Evolutionary conservation across 768 basidiomycete species (phyloP), one percentile per base, ranked within the genome.

Genomic region (Tylopilus cervinicoccineus): DNA sequence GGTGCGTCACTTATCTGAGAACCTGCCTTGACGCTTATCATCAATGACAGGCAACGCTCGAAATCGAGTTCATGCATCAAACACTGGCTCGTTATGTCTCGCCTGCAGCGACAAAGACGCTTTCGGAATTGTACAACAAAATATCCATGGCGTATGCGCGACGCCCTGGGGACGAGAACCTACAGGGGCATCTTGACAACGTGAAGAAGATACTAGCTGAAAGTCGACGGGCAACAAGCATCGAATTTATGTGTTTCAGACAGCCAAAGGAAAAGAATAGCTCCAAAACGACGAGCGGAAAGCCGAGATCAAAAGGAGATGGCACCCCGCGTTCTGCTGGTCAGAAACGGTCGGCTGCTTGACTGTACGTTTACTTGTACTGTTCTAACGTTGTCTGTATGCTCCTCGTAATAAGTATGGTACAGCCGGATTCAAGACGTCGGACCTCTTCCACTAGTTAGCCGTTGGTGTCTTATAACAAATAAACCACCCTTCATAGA

Each of bases 41-140:
- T n/a, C 13, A 5, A n/a, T 16, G 6, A 6, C 64, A 97, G 93
- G 96, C 96, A 13, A 98, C 96, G 5, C 83, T 99, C 23, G 95
- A 98, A 68, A 96, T 98, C 56, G 96, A 98, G 71, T 98, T 98
- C 73, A 84, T 98, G 76, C 95, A 99, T 67, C 96, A 98, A 71
- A 93, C 90, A 6, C 74, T 99, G 34, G 82, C 85, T 26, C 84
- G 88, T 56, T 94, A 95, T 64, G 88, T 97, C 45, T 87, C 88
- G 14, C 74, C 84, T 2, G 61, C 76, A 7, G 91, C 95, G 13
- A 87, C 88, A 29, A 83, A 84, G 61, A 90, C 84, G 41, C 79
- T 99, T 23, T 87, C 91, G 26, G 88, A 95, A 49, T 76, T 98
- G 44, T 99, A 98, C 72, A 89, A 86, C 64, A 90, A 86, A 58